Conservation (phyloP, 2,329 filamentous ascomycete species). For the Aspergillus fructus region DNA sequence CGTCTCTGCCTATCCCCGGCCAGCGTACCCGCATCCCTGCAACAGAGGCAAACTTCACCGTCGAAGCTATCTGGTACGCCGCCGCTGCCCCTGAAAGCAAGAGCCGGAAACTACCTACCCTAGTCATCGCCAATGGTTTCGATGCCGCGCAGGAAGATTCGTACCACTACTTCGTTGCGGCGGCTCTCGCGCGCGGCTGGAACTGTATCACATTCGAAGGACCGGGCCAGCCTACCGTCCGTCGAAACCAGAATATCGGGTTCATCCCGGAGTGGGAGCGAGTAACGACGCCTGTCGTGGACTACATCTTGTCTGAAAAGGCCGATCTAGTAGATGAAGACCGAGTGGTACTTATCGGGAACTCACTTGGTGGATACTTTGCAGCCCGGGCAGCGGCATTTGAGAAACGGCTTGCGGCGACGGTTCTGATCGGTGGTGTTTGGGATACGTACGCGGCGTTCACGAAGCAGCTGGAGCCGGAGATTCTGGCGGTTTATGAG, state of each 20-base stretch:
- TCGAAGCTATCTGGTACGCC: background rate
- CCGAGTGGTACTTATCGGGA: background rate
- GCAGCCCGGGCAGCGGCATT: background rate
- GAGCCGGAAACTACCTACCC: constrained; percentile 19
- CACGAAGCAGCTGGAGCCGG: background rate
- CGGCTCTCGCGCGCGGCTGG: constrained; percentile 42
- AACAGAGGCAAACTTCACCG: background rate
- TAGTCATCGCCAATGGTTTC: constrained; percentile 44
- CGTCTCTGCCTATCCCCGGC: constrained; percentile 36
- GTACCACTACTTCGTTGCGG: constrained; percentile 37
- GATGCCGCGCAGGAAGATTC: constrained; percentile 48
- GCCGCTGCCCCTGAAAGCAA: no score
- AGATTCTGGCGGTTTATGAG: background rate
- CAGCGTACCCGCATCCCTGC: constrained; percentile 33
- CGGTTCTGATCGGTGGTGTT: background rate
- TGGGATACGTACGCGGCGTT: background rate
- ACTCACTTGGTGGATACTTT: background rate
- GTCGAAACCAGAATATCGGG: constrained; percentile 42
- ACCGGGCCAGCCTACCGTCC: constrained; percentile 45
- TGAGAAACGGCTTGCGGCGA: background rate
- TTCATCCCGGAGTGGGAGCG: constrained; percentile 49
- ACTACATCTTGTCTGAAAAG: constrained; percentile 25
- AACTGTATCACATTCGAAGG: constrained; percentile 50
- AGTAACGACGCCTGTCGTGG: constrained; percentile 43
- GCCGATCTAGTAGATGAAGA: background rate